Evolutionary conservation across 2,329 filamentous ascomycete genomes (phyloP).

Genomic region (Ambrosiella xylebori): DNA sequence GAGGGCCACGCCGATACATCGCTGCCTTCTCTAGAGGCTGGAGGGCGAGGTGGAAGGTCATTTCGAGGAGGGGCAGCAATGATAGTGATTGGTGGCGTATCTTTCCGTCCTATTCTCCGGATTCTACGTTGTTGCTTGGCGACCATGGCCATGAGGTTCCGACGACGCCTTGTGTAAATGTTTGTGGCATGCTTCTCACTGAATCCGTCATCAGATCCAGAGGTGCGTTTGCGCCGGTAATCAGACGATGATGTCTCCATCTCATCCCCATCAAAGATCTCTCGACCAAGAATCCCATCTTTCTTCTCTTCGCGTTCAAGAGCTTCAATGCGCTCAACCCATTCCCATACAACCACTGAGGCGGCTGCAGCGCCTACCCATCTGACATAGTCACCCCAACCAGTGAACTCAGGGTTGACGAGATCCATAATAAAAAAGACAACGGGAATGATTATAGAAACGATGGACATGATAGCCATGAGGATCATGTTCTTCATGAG

Average conservation of each 20-base stretch:
- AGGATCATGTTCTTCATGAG: conserved; percentile 80
- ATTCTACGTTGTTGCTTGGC: conserved; percentile 5
- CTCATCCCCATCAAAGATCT: conserved; percentile 87
- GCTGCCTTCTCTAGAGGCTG: neutral
- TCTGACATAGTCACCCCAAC: conserved; percentile 87
- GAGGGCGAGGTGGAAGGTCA: conserved; percentile 25
- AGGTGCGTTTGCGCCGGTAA: conserved; percentile 14
- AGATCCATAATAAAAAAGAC: conserved; percentile 91
- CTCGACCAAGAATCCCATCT: conserved; percentile 75
- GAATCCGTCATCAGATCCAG: conserved; percentile 5
- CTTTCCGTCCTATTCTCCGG: neutral
- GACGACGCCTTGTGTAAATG: neutral
- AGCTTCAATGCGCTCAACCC: conserved; percentile 89
- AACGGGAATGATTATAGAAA: conserved; percentile 72
- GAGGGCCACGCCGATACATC: conserved; percentile 32
- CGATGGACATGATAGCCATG: conserved; percentile 60
- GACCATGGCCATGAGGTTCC: neutral
- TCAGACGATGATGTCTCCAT: conserved; percentile 50
- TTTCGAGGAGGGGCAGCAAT: conserved; percentile 17
- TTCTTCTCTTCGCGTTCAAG: conserved; percentile 86
- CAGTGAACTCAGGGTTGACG: conserved; percentile 65
- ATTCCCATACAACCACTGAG: conserved; percentile 96
- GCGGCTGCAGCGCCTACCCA: conserved; percentile 93
- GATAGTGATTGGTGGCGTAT: conserved; percentile 16
- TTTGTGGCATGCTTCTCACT: conserved; percentile 7